A percentile compares a stretch with the other conserved stretches of the same genome.
These are phyloP conservation scores for Tetrapisispora phaffii DNA, from an alignment of 805 yeast species.

Conservation along the genomic window DNA sequence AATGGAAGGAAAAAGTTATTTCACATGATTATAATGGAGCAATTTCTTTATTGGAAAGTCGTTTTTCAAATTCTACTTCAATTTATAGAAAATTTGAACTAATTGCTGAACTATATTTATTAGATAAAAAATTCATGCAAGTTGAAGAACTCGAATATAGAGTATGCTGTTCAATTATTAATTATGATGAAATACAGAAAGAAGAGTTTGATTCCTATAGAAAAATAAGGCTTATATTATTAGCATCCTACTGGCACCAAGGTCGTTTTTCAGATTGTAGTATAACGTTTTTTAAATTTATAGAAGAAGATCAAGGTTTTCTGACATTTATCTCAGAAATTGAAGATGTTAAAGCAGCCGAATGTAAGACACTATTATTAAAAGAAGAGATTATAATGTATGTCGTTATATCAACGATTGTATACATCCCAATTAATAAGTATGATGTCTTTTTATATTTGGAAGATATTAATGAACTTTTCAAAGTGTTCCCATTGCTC, in stretches of 20 bases:
- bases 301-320: constrained; percentile 10
- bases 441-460: constrained; percentile 19
- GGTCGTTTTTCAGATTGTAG: constrained; percentile 19
- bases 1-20: constrained; percentile 8
- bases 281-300: constrained; percentile 11
- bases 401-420: constrained; percentile 17
- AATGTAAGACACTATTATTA: constrained; percentile 6
- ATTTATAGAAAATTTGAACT: constrained; percentile 14
- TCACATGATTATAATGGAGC: constrained; percentile 20
- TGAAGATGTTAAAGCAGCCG: not conserved
- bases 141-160: constrained; percentile 21
- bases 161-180: constrained; percentile 4
- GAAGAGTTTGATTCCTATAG: constrained; percentile 11
- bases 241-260: constrained; percentile 13
- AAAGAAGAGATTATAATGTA: constrained; percentile 16
- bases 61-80: constrained; percentile 1
- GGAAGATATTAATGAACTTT: constrained; percentile 10
- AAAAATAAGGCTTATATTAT: constrained; percentile 10
- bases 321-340: not conserved
- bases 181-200: not conserved
- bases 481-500: constrained; percentile 8
- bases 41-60: constrained; percentile 12
- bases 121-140: constrained; percentile 13
- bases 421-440: constrained; percentile 23
- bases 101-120: constrained; percentile 11